These are phyloP conservation scores for Erythrophleum fordii DNA, from an alignment of 306 rosid genomes.

Conservation along the genomic window DNA sequence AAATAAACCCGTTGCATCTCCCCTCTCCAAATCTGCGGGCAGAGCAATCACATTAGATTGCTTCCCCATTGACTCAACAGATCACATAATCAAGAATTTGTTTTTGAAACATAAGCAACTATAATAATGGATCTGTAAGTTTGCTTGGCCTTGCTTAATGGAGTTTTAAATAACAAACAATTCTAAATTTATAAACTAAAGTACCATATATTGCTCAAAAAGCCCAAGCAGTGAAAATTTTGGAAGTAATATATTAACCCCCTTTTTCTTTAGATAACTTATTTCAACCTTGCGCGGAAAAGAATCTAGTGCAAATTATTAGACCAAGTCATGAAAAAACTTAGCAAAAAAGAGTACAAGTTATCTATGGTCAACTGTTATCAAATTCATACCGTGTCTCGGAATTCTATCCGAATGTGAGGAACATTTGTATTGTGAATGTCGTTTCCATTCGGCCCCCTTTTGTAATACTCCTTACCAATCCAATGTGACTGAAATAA, in stretches of 20 bases:
- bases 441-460: constrained; percentile 96
- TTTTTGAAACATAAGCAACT: neutral
- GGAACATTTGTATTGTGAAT: constrained; percentile 95
- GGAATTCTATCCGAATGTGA: constrained; percentile 93
- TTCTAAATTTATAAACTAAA: neutral
- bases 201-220: neutral
- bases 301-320: constrained; percentile 6
- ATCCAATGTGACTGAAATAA: constrained; percentile 89
- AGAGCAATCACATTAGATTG: constrained; percentile 24
- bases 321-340: neutral
- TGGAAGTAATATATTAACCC: neutral
- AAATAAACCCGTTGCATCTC: constrained; percentile 73
- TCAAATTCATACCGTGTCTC: constrained; percentile 64
- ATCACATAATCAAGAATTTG: neutral
- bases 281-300: constrained; percentile 2
- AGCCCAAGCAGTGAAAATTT: neutral
- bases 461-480: constrained; percentile 82
- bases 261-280: constrained; percentile 4
- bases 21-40: constrained; percentile 72
- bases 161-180: neutral
- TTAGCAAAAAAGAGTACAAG: neutral
- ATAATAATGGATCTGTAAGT: neutral
- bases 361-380: neutral
- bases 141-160: neutral
- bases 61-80: neutral